These are phyloP conservation scores for Tuber magnatum DNA, from an alignment of 495 filamentous ascomycete species.

Conservation along the genomic window DNA sequence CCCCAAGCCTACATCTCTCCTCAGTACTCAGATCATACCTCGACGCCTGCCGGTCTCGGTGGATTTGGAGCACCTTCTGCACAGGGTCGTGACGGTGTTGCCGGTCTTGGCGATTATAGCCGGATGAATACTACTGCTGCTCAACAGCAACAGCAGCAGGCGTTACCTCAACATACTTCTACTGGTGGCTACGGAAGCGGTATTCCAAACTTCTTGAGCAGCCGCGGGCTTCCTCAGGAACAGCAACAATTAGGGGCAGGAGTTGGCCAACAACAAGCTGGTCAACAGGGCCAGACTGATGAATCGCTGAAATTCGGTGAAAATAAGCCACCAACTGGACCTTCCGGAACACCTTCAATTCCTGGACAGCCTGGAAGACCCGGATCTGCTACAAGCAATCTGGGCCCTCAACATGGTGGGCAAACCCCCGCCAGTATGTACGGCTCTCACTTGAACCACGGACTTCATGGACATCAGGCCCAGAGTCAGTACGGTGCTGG, in stretches of 20 bases:
- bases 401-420: conserved; percentile 35
- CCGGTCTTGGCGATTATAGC: conserved; percentile 32
- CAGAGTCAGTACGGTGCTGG: conserved; percentile 37
- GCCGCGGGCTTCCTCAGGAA: conserved; percentile 38
- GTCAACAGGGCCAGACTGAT: conserved; percentile 35
- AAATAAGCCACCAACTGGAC: conserved; percentile 41
- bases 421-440: conserved; percentile 36
- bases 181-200: conserved; percentile 30
- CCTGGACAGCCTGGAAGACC: conserved; percentile 39
- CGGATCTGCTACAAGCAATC: conserved; percentile 39
- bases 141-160: conserved; percentile 38
- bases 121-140: conserved; percentile 36
- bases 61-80: conserved; percentile 40
- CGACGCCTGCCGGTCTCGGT: conserved; percentile 33
- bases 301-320: conserved; percentile 42
- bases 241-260: conserved; percentile 38
- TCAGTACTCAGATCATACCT: conserved; percentile 37
- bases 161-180: conserved; percentile 37
- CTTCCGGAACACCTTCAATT: conserved; percentile 39
- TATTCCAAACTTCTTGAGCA: conserved; percentile 39
- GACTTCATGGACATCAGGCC: conserved; percentile 36
- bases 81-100: conserved; percentile 35
- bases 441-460: conserved; percentile 39
- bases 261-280: conserved; percentile 35
- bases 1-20: conserved; percentile 38